Evolutionary conservation across 768 basidiomycete species (phyloP).

Genomic region (Suillus ampliporus): DNA sequence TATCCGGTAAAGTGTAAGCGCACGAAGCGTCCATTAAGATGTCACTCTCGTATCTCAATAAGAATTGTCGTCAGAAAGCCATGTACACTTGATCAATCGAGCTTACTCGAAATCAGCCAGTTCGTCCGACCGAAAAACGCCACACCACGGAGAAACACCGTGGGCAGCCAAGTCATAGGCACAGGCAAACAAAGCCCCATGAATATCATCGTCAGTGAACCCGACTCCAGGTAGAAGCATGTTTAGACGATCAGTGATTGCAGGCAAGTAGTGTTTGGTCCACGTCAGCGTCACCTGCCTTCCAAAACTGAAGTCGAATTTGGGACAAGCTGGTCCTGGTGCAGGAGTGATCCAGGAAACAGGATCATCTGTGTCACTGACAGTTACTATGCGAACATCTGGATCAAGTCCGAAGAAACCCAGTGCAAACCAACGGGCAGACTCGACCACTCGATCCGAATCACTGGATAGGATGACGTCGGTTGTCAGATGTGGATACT

Average conservation of each 20-base stretch:
- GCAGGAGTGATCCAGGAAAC: constrained; percentile 43
- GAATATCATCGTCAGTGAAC: constrained; percentile 36
- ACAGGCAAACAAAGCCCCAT: constrained; percentile 44
- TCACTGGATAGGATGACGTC: constrained; percentile 11
- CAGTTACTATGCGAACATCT: constrained; percentile 26
- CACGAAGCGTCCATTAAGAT: constrained; percentile 42
- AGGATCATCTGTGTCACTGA: constrained; percentile 36
- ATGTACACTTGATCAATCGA: background rate
- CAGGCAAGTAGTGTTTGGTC: constrained; percentile 38
- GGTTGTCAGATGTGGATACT: constrained; percentile 14
- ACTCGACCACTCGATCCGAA: constrained; percentile 33
- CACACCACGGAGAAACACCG: constrained; percentile 42
- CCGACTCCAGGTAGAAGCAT: constrained; percentile 35
- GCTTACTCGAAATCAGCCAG: constrained; percentile 39
- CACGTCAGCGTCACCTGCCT: constrained; percentile 6
- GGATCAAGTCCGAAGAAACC: constrained; percentile 39
- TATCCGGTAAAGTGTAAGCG: constrained; percentile 39
- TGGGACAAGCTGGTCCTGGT: constrained; percentile 40
- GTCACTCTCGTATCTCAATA: constrained; percentile 39
- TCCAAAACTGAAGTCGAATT: constrained; percentile 26
- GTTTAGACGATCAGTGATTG: constrained; percentile 41
- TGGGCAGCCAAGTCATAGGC: constrained; percentile 42
- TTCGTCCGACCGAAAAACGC: constrained; percentile 36
- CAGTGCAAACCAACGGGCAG: constrained; percentile 43
- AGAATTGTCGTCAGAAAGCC: background rate